These are phyloP conservation scores for Lepidium campestre DNA, from an alignment of 441 rosid genomes.

Conservation along the genomic window DNA sequence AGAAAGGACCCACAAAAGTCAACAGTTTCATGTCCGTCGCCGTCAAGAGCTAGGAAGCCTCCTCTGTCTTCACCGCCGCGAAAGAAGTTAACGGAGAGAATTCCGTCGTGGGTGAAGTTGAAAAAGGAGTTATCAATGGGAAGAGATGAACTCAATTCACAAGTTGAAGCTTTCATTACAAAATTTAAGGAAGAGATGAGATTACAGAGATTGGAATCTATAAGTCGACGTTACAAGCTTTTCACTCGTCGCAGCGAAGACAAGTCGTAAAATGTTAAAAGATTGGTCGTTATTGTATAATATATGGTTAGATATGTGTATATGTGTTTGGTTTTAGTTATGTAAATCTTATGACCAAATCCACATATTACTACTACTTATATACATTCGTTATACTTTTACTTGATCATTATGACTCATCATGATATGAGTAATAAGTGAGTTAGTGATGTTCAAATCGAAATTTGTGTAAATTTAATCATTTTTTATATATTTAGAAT, in stretches of 20 bases:
- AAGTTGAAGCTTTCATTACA: constrained; percentile 76
- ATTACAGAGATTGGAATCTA: constrained; percentile 63
- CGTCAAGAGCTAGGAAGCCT: not conserved
- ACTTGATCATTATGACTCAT: too few species aligned
- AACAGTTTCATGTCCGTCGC: constrained; percentile 7
- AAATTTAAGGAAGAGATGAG: constrained; percentile 81
- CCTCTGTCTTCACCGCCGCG: not conserved
- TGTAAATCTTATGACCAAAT: not conserved
- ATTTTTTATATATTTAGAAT: too few species aligned
- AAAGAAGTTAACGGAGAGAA: constrained; percentile 10
- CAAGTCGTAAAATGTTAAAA: not conserved
- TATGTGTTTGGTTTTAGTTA: not conserved
- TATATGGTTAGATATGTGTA: not conserved
- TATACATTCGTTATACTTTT: too few species aligned
- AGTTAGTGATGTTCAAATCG: too few species aligned
- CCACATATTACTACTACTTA: not conserved
- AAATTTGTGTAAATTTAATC: too few species aligned
- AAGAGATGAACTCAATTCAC: constrained; percentile 76
- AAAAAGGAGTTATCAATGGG: constrained; percentile 67
- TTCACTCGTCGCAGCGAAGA: constrained; percentile 12
- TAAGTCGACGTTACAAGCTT: constrained; percentile 43
- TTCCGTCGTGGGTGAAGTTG: constrained; percentile 38
- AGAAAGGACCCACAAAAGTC: constrained; percentile 7
- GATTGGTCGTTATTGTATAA: not conserved
- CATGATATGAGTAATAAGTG: too few species aligned